Evolutionary conservation across 768 basidiomycete species (phyloP).

Genomic region (Mrakia hoshinonis): DNA sequence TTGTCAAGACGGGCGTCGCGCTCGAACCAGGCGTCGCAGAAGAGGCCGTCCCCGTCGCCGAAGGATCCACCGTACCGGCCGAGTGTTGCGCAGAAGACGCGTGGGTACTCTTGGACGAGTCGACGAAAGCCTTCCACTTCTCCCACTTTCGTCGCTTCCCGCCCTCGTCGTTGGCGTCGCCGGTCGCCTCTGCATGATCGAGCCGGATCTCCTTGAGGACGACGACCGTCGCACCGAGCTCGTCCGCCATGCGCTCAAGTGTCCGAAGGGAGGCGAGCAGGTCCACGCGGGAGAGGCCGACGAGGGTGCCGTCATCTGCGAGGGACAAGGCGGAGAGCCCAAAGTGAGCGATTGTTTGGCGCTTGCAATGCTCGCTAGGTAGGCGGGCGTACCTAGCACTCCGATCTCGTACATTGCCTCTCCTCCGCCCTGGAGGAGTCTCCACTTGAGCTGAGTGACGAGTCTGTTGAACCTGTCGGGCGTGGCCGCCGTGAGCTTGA

Average conservation of each 20-base stretch:
- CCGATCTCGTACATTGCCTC: constrained; percentile 70
- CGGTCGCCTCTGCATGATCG: not conserved
- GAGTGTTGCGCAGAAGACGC: not conserved
- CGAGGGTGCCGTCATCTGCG: constrained; percentile 71
- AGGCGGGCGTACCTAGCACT: constrained; percentile 47
- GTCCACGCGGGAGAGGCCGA: constrained; percentile 63
- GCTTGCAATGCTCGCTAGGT: not conserved
- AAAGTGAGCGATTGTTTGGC: too few relatives aligned
- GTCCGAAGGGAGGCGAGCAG: constrained; percentile 76
- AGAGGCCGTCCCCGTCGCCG: not conserved
- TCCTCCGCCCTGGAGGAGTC: constrained; percentile 73
- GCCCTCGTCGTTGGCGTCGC: constrained; percentile 6
- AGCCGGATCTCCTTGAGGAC: constrained; percentile 68
- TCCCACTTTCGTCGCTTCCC: constrained; percentile 24
- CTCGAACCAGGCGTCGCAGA: not conserved
- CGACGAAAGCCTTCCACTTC: constrained; percentile 17
- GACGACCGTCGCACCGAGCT: constrained; percentile 84
- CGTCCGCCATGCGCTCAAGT: constrained; percentile 85
- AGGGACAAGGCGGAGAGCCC: not conserved
- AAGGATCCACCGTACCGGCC: not conserved
- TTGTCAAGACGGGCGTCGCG: not conserved
- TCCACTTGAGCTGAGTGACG: constrained; percentile 93
- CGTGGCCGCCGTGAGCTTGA: constrained; percentile 26
- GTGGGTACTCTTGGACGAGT: not conserved
- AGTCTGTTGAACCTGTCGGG: constrained; percentile 48